These are phyloP conservation scores for Penicillium sp. DNA, from an alignment of 2,329 filamentous ascomycete species.

Conservation along the genomic window DNA sequence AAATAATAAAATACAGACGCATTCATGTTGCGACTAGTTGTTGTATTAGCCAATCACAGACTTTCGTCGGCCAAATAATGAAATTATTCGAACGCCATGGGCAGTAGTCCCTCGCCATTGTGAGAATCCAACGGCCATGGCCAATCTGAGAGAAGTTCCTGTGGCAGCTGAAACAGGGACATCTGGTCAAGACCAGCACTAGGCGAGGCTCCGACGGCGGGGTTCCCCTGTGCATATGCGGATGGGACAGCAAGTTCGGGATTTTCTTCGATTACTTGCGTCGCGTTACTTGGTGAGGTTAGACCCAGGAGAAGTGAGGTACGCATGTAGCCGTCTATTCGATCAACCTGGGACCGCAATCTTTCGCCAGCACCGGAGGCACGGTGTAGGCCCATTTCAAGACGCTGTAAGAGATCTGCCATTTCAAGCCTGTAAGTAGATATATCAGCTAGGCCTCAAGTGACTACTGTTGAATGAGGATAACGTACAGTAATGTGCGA, in stretches of 20 bases:
- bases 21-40: neutral
- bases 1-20: neutral
- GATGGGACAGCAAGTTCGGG: neutral
- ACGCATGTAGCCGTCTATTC: conserved; percentile 48
- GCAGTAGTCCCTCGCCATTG: neutral
- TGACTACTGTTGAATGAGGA: neutral
- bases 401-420: conserved; percentile 47
- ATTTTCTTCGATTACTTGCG: neutral
- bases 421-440: conserved; percentile 36
- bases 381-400: conserved; percentile 45
- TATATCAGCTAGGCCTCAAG: neutral
- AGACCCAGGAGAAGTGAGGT: conserved; percentile 9
- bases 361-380: conserved; percentile 41
- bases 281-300: neutral
- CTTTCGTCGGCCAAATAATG: neutral
- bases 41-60: neutral
- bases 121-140: neutral
- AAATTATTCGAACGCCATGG: neutral
- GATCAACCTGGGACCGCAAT: conserved; percentile 44
- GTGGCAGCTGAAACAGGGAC: neutral
- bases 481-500: conserved; percentile 39
- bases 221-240: neutral
- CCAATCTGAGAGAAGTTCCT: neutral
- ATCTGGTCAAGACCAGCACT: neutral
- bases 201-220: neutral